phyloP scores from a whole-genome alignment of 257 asterid species.

The Solanum infundibuliforme region DNA sequence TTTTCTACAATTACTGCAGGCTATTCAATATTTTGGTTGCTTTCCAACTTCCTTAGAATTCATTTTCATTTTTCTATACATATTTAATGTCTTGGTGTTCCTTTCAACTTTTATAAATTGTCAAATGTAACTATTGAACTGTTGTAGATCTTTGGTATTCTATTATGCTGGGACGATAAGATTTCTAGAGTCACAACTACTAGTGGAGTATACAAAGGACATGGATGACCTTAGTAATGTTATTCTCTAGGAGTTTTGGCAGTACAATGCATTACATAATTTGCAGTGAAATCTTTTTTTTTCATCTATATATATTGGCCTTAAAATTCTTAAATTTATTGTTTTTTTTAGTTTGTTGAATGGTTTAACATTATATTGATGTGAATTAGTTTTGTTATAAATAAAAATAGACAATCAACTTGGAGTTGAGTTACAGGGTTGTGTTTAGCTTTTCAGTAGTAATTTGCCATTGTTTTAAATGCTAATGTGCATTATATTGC shows the following conservation, averaged over 20 bases:
- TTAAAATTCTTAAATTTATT: no score
- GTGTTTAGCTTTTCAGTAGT: not conserved
- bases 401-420: not conserved
- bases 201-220: not conserved
- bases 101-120: no score
- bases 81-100: no score
- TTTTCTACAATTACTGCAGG: no score
- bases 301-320: no score
- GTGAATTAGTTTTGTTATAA: not conserved
- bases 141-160: no score
- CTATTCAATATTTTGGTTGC: not conserved
- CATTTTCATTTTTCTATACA: not conserved
- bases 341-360: not conserved
- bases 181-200: not conserved
- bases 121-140: not conserved
- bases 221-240: not conserved
- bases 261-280: not conserved
- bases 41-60: not conserved
- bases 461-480: no score
- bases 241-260: no score
- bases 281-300: no score
- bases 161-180: not conserved
- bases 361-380: no score
- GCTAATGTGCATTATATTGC: no score
- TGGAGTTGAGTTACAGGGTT: not conserved